Percentiles rank a stretch among this genome's conserved stretches.
These are phyloP conservation scores for Ustilago sp. DNA, from an alignment of 1,284 basidiomycete species.

Conservation along the genomic window DNA sequence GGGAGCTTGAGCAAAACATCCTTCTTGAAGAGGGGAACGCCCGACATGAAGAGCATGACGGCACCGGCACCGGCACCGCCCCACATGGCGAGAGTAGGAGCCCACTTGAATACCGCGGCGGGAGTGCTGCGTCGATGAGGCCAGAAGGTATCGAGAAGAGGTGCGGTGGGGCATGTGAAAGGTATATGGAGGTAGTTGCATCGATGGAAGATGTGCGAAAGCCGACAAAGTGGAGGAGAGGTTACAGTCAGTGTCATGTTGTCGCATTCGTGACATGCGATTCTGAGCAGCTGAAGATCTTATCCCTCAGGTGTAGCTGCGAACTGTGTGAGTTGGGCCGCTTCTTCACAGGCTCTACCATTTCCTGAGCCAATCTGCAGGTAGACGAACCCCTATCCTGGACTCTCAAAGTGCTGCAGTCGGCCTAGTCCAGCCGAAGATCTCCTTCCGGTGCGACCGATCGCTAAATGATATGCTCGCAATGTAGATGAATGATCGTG, in stretches of 20 bases:
- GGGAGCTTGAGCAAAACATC: conserved; percentile 64
- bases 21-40: conserved; percentile 62
- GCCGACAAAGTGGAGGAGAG: neutral
- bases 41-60: conserved; percentile 60
- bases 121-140: conserved; percentile 22
- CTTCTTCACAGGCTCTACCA: neutral
- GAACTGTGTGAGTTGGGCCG: neutral
- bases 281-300: neutral
- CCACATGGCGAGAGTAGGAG: conserved; percentile 61
- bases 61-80: conserved; percentile 59
- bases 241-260: neutral
- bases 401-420: neutral
- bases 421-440: too few relatives aligned
- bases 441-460: too few relatives aligned
- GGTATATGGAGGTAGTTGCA: neutral
- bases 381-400: neutral
- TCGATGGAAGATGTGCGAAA: neutral
- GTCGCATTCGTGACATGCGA: neutral
- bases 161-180: neutral
- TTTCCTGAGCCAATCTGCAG: neutral
- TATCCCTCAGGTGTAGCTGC: neutral
- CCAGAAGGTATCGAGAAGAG: neutral
- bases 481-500: too few relatives aligned
- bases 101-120: conserved; percentile 55
- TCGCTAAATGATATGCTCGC: too few relatives aligned